Conservation (phyloP, 1,139 yeast genomes). For the Meyerozyma smithsonii region DNA sequence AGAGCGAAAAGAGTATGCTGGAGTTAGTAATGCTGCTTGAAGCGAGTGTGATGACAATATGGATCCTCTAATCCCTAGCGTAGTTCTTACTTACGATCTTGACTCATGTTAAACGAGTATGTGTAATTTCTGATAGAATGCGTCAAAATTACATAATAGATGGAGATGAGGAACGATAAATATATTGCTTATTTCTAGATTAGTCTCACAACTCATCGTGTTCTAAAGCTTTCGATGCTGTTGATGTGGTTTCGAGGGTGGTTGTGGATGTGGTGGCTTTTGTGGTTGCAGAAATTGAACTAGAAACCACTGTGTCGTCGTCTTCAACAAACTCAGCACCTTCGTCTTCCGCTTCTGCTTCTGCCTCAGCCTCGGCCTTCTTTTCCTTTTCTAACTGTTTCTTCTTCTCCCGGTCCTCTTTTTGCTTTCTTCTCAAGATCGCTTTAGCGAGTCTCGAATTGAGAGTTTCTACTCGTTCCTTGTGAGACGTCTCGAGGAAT, state of each 20-base stretch:
- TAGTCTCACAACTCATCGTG: constrained; percentile 10
- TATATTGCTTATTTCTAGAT: neutral
- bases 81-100: constrained; percentile 1
- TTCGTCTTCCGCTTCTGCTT: constrained; percentile 11
- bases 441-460: constrained; percentile 30
- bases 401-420: constrained; percentile 31
- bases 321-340: constrained; percentile 11
- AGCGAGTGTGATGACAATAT: neutral
- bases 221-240: constrained; percentile 6
- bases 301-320: constrained; percentile 9
- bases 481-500: constrained; percentile 35
- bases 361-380: constrained; percentile 16
- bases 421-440: constrained; percentile 31
- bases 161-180: neutral
- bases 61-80: neutral
- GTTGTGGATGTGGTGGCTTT: neutral
- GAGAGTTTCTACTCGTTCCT: constrained; percentile 34
- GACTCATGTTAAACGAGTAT: neutral
- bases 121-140: neutral
- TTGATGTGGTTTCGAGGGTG: constrained; percentile 1
- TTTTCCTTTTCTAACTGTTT: constrained; percentile 20
- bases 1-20: constrained; percentile 2
- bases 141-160: neutral
- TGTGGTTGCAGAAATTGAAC: neutral
- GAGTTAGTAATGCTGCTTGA: neutral